Percentiles rank a stretch among this genome's conserved stretches.
phyloP scores from a whole-genome alignment of 352 stramenopile species.

The Pythium apleroticum region DNA sequence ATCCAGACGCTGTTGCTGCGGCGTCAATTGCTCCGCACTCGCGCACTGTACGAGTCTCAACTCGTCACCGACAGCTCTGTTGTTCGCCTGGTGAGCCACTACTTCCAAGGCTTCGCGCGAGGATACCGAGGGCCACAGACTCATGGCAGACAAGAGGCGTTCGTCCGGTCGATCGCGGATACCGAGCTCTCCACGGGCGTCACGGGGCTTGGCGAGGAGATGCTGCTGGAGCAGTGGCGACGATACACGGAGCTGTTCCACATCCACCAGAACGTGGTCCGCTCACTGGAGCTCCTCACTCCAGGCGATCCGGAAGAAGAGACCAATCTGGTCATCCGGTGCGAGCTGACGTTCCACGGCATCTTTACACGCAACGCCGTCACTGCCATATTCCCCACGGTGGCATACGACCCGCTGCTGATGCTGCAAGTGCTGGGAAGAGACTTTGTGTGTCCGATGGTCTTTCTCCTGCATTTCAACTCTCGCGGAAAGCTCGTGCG shows the following conservation, averaged over 20 bases:
- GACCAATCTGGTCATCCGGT: conserved; percentile 2
- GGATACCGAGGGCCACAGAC: not conserved
- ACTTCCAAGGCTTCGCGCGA: conserved; percentile 8
- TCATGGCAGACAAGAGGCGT: conserved; percentile 1
- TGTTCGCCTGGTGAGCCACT: not conserved
- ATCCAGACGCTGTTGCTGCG: conserved; percentile 7
- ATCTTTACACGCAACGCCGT: conserved; percentile 17
- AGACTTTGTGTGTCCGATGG: conserved; percentile 24
- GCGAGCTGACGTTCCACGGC: conserved; percentile 8
- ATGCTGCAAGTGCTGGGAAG: conserved; percentile 11
- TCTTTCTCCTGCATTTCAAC: conserved; percentile 38
- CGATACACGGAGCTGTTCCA: conserved; percentile 46
- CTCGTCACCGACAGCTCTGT: not conserved
- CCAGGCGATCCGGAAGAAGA: not conserved
- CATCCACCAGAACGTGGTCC: conserved; percentile 23
- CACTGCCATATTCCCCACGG: conserved; percentile 20
- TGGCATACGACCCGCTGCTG: not conserved
- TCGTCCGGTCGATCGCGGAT: conserved; percentile 14
- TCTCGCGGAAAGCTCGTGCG: conserved; percentile 22
- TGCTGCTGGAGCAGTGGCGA: conserved; percentile 47
- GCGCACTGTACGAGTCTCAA: not conserved
- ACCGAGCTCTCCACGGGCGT: conserved; percentile 1
- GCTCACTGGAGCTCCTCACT: conserved; percentile 12
- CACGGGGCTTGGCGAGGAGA: conserved; percentile 13
- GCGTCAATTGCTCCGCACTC: conserved; percentile 5